Base-by-base conservation (phyloP, 202 grass and related monocot genomes). In the Carex arenaria region DNA sequence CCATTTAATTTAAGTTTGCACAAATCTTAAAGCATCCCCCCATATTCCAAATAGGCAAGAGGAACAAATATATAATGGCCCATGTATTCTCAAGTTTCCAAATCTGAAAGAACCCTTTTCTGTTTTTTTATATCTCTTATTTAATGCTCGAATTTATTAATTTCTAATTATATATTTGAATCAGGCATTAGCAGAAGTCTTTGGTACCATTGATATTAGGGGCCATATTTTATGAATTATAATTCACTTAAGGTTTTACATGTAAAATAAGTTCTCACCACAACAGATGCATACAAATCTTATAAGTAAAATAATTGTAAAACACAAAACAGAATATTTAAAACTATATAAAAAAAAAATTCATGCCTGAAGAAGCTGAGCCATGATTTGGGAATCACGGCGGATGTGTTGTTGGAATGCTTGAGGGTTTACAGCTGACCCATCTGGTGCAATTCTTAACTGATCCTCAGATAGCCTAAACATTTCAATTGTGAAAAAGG, bases 291-390 rank as follows among this genome's bases (percentile, higher is more conserved):
- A 49, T 72, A 43, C n/a, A 49, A 23, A 72, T 49, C 10, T 45
- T 34, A 80, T 38, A 60, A 28, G 30, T 60, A 64, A 43, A 81
- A 38, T 80, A 64, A 81, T 80, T 23, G 26, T 47, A 51, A 72
- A 31, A 51, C 18, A 72, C 45, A 7, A 57, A 34, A 70, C 28
- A 60, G 10, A 42, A 68, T 57, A 36, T 56, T 34, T 56, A 85
- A 82, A 19, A 23, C 34, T 80, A 81, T 76, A 42, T 32, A 88
- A 74, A 82, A 45, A 59, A 22, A 18, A n/a, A 52, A 61, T 36
- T n/a, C 85, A 61, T 91, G 91, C 95, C 95, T 98, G 93, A 82
- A 87, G 95, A 77, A 98, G 88, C 63, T 89, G 95, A 60, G 86
- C 89, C 91, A 98, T 95, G 59, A 98, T 89, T 49, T 90, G 93